phyloP scores from a whole-genome alignment of 768 basidiomycete genomes.

The Mycena alexandri region DNA sequence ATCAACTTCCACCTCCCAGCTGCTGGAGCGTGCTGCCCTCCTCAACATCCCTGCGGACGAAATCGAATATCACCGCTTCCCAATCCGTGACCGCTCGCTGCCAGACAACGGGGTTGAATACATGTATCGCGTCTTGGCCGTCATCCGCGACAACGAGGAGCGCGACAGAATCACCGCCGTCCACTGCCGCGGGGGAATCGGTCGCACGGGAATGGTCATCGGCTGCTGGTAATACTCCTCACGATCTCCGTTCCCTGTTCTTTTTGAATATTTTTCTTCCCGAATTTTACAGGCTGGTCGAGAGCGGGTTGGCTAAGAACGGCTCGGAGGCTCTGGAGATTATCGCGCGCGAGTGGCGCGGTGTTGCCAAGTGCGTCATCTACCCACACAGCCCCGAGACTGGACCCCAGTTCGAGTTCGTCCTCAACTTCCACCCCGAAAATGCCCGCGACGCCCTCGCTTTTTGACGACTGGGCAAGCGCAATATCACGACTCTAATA shows the following conservation, averaged over 20 bases:
- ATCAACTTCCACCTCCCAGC: conserved; percentile 46
- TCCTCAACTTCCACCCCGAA: conserved; percentile 65
- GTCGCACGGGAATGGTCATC: conserved; percentile 71
- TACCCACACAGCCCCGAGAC: conserved; percentile 87
- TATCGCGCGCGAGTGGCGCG: conserved; percentile 68
- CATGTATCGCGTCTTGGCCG: conserved; percentile 70
- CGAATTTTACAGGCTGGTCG: conserved; percentile 67
- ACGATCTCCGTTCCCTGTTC: background rate
- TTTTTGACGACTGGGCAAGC: conserved; percentile 19
- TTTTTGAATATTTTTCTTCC: conserved; percentile 38
- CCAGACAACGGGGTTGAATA: conserved; percentile 67
- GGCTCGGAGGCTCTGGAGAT: conserved; percentile 32
- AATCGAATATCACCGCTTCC: conserved; percentile 83
- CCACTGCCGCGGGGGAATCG: conserved; percentile 85
- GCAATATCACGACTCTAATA: conserved; percentile 24
- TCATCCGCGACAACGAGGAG: conserved; percentile 69
- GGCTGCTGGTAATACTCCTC: conserved; percentile 5
- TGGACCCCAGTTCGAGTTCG: conserved; percentile 82
- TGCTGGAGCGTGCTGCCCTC: conserved; percentile 64
- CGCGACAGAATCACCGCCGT: conserved; percentile 76
- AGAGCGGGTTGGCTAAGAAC: conserved; percentile 54
- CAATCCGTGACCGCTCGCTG: conserved; percentile 79
- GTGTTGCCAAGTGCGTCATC: conserved; percentile 81
- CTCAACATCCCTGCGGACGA: conserved; percentile 58
- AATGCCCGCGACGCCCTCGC: conserved; percentile 28